Evolutionary conservation across 1,284 basidiomycete species (phyloP), one percentile per base, ranked within the genome.

Genomic region (Neotropicomus parvogracilis): DNA sequence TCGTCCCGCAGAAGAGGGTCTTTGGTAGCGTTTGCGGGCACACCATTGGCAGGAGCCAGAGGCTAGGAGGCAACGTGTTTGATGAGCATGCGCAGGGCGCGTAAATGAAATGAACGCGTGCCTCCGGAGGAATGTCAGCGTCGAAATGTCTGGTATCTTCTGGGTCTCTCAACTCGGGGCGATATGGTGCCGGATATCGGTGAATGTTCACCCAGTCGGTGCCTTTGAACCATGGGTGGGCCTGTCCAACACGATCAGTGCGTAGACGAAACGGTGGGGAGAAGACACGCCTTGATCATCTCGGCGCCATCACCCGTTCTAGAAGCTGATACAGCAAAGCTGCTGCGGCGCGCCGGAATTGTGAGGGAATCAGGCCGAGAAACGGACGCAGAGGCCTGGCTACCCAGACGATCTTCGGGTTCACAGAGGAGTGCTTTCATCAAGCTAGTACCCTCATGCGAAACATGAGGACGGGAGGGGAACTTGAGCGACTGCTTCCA

Each of bases 71-170:
- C 68, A 67, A 55, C 49, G 57, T 59, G 57, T 65, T 54, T 60
- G 62, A 59, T 55, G 50, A 60, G 58, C 52, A 19, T 49, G 51
- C 34, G 50, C 47, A 57, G 53, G 55, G 54, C 47, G 49, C 46
- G 52, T 40, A 48, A 58, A 49, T 63, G 59, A 60, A 54, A 54
- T 48, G 55, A 53, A 59, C 40, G 64, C 84, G 67, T 69, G 90
- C 90, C 80, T 94, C 90, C 40, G 88, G 72, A 27, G 91, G 91
- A 55, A 97, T 97, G 66, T 95, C 92, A 50, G 90, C 83, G 69
- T 95, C 91, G 58, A 95, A 95, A 67, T 95, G 91, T 55, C 80
- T 76, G 21, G 92, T 95, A 68, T 97, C 91, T 60, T 87, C 88
- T 24, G 87, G 85, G 52, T 79, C 74, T 35, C 65, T 72, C 45